Base-by-base conservation (phyloP, 805 yeast species). In the Lachancea thermotolerans region DNA sequence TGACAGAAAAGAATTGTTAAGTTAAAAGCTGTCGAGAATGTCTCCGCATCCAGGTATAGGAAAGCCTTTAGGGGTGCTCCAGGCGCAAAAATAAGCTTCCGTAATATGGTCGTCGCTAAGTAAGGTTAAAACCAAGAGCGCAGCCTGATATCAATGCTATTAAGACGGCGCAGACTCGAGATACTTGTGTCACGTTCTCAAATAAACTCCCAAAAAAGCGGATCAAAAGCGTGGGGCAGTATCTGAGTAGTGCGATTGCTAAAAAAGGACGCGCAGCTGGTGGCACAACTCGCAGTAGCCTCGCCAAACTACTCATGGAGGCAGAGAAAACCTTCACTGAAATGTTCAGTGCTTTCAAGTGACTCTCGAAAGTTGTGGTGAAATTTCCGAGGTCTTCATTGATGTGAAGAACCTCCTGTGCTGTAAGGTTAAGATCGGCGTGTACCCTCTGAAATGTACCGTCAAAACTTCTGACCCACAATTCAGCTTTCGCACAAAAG, bases 401-500 rank as follows among this genome's bases (percentile, higher is more conserved):
- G 3, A 58, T 21, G 9, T 47, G 44, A 28, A 46, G 43, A 9
- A 56, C 42, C 10, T 44, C 48, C 9, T 38, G 39, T 34, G 50
- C 44, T 1, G 58, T 54, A 3, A 21, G 35, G 39, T 52, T 53
- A 17, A 57, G 35, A 21, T 31, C 44, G 7, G 21, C 18, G n/a
- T 53, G 43, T 3, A 59, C 44, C 14, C 41, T 40, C 11, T 44
- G 39, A 30, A 57, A 51, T 25, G 47, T 49, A 7, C 31, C 18
- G 34, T 45, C 39, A 8, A 58, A 35, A 29, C 49, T 46, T 4
- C 43, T 38, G 39, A 49, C 50, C 60, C 58, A 54, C 7, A 39
- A n/a, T 6, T 40, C 35, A 9, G 55, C 33, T 32, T 57, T 55
- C n/a, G 35, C 44, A 6, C 36, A 41, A 10, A 57, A 10, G 2